Base-by-base conservation (phyloP, 805 yeast genomes). In the Sugiyamaella valdiviana region DNA sequence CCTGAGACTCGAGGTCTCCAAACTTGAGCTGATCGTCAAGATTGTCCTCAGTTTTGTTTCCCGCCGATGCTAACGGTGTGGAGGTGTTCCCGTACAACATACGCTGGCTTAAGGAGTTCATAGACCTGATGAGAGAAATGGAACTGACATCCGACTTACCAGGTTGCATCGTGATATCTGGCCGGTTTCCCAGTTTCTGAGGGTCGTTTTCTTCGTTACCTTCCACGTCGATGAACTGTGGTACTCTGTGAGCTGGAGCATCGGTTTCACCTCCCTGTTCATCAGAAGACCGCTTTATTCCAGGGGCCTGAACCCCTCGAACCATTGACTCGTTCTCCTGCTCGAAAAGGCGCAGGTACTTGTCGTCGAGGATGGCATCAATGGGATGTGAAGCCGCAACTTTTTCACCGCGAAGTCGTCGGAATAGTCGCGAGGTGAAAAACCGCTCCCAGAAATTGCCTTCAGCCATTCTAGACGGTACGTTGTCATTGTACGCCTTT, bases 401-500 rank as follows among this genome's bases (percentile, higher is more conserved):
- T 55, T 80, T 82, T 61, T 93, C 98, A 50, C 99, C 99, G 63
- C 96, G 76, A 29, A 93, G 70, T 58, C 89, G 79, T 56, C 96
- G 74, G 61, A 90, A 93, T 51, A 93, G 69, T 58, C 88, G 84
- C 0, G 97, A 89, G 59, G 87, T 82, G 73, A 93, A 93, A 60
- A 93, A 93, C 53, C 97, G 72, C 9, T 95, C 87, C 99, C 99
- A 93, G 59, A 93, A 93, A 61, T 85, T 95, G 38, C 91, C 90
- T 63, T 93, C 98, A 42, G 79, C 76, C 46, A 93, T 73, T 52
- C 83, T 82, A 20, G 40, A 5, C 0, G 98, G 99, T 3, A 93
- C 99, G 50, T 82, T 82, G 47, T 93, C 99, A 51, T 79, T 82
- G 61, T 85, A 93, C 0, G 98, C 98, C 53, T 78, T 79, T 51